Percentiles rank a stretch among this genome's conserved stretches.
Conservation (phyloP, 2,329 filamentous ascomycete species). For the Hansfordia pulvinata region DNA sequence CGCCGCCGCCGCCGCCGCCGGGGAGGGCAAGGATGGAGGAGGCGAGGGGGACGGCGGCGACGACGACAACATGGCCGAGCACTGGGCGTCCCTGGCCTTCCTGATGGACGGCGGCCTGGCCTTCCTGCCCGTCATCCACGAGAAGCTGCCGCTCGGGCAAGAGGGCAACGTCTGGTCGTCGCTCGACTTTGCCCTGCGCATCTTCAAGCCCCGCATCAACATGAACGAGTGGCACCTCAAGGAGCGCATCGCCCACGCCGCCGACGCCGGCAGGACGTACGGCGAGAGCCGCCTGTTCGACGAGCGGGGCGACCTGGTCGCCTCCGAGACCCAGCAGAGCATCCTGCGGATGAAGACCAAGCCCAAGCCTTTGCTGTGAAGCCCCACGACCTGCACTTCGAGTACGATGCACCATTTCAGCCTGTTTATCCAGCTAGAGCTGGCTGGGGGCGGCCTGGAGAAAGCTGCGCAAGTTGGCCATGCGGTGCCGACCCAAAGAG, state of each 20-base stretch:
- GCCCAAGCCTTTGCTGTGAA: no score
- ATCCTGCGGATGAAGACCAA: slow-evolving; percentile 15
- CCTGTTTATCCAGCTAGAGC: no score
- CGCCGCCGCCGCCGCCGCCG: slow-evolving; percentile 18
- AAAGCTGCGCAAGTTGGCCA: no score
- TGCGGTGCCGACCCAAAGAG: no score
- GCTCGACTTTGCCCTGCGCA: slow-evolving; percentile 34
- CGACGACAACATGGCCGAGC: no score
- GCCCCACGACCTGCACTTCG: no score
- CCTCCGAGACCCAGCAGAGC: slow-evolving; percentile 32
- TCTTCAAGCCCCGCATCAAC: slow-evolving; percentile 24
- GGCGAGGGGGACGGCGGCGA: no score
- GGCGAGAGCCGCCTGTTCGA: slow-evolving; percentile 30
- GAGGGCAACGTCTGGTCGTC: slow-evolving; percentile 28
- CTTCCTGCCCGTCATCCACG: slow-evolving; percentile 28
- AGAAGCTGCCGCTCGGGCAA: slow-evolving; percentile 25
- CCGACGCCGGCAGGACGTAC: slow-evolving; percentile 26
- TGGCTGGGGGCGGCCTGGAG: no score
- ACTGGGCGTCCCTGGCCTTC: slow-evolving; percentile 27
- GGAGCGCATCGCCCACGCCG: slow-evolving; percentile 23
- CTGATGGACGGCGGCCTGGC: slow-evolving; percentile 28
- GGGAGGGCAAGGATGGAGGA: no score
- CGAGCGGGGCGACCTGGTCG: slow-evolving; percentile 26
- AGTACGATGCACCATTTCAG: no score
- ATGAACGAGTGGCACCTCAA: slow-evolving; percentile 26